Evolutionary conservation across 345 rosid genomes (phyloP).

Genomic region (Microcos paniculata): DNA sequence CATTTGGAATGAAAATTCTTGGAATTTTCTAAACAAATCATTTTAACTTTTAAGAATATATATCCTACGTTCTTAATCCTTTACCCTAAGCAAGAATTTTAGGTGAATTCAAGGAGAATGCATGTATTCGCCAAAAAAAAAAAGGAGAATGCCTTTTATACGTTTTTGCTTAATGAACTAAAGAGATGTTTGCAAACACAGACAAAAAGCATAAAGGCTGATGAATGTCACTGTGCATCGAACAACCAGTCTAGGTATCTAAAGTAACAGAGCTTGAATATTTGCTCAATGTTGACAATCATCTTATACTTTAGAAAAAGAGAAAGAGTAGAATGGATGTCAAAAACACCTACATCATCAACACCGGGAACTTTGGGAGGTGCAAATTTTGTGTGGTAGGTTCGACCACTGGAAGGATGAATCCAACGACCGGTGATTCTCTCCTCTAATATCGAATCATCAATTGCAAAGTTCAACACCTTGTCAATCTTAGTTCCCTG

Average conservation of each 20-base stretch:
- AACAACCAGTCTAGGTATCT: background rate
- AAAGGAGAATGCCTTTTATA: no score
- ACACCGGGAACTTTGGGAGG: slow-evolving; percentile 70
- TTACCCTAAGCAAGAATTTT: background rate
- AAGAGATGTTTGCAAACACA: background rate
- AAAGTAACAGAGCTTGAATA: background rate
- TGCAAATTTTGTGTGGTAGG: slow-evolving; percentile 77
- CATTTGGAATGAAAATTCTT: background rate
- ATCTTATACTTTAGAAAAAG: slow-evolving; percentile 2
- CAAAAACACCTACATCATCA: slow-evolving; percentile 66
- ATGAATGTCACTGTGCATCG: background rate
- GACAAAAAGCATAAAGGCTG: no score
- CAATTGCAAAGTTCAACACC: slow-evolving; percentile 82
- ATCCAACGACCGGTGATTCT: slow-evolving; percentile 95
- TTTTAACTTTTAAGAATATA: background rate
- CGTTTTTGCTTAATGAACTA: no score
- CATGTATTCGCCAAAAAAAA: no score
- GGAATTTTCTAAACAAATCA: background rate
- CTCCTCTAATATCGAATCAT: slow-evolving; percentile 87
- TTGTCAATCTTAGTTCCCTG: slow-evolving; percentile 69
- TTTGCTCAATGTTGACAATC: background rate
- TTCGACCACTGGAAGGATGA: slow-evolving; percentile 88
- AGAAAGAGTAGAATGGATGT: background rate
- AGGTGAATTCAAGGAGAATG: no score
- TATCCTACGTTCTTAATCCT: background rate